Conservation (phyloP, 2,329 filamentous ascomycete species). For the Pleoardoris graminearum region DNA sequence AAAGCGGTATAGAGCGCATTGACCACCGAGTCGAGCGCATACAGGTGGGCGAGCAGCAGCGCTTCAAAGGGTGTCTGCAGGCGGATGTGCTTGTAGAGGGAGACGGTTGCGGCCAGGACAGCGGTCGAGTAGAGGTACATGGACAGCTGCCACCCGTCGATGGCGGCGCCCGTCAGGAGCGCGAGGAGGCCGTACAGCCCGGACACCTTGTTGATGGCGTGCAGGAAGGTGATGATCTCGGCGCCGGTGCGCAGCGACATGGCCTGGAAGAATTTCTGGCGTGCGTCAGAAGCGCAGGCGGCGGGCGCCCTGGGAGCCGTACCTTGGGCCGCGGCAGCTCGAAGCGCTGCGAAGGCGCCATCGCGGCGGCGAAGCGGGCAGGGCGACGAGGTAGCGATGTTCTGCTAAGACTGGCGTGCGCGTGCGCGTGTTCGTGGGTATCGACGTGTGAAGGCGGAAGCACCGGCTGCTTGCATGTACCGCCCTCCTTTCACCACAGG, state of each 20-base stretch:
- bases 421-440: constrained; percentile 7
- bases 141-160: constrained; percentile 80
- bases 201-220: constrained; percentile 90
- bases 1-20: constrained; percentile 80
- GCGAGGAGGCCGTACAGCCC: constrained; percentile 89
- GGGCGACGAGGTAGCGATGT: constrained; percentile 18
- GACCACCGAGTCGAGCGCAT: constrained; percentile 78
- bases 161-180: constrained; percentile 80
- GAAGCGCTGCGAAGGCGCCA: constrained; percentile 39
- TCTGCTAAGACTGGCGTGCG: constrained; percentile 18
- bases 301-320: constrained; percentile 1
- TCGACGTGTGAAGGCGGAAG: constrained; percentile 15
- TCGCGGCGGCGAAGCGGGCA: constrained; percentile 24
- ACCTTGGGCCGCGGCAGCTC: constrained; percentile 47
- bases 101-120: constrained; percentile 67
- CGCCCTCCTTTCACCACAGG: constrained; percentile 14
- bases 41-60: constrained; percentile 81
- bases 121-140: constrained; percentile 88
- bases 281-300: constrained; percentile 12
- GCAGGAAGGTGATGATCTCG: constrained; percentile 78
- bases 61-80: constrained; percentile 77
- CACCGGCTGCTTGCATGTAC: constrained; percentile 13
- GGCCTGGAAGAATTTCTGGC: constrained; percentile 79
- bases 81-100: constrained; percentile 79
- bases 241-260: constrained; percentile 86